These are phyloP conservation scores for Cadophora sp. DNA, from an alignment of 2,329 filamentous ascomycete genomes.

Conservation along the genomic window DNA sequence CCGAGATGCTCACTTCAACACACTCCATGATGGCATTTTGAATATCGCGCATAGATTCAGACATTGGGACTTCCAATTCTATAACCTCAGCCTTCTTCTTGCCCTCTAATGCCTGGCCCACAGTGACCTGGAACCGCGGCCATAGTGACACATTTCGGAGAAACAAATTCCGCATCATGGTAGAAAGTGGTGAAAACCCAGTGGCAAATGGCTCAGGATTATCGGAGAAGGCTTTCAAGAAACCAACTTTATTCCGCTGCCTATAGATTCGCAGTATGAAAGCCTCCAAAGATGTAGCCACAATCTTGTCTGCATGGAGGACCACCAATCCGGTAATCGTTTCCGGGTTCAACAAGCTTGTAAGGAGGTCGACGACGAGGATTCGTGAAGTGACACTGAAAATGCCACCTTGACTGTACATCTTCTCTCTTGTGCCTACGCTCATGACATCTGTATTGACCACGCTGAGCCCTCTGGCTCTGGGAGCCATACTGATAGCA, in stretches of 20 bases:
- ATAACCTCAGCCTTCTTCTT: constrained; percentile 95
- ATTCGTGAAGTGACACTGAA: constrained; percentile 97
- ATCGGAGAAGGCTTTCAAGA: constrained; percentile 96
- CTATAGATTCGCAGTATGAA: constrained; percentile 95
- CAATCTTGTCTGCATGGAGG: constrained; percentile 85
- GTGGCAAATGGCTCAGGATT: constrained; percentile 88
- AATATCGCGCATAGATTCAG: constrained; percentile 88
- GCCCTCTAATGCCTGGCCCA: constrained; percentile 88
- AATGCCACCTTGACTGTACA: constrained; percentile 88
- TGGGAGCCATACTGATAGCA: constrained; percentile 82
- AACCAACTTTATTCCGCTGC: constrained; percentile 92
- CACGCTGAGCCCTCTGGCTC: constrained; percentile 83
- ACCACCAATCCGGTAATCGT: constrained; percentile 87
- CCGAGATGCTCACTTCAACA: constrained; percentile 91
- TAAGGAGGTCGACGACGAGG: constrained; percentile 89
- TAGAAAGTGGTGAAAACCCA: constrained; percentile 86
- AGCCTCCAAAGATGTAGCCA: constrained; percentile 88
- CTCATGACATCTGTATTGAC: constrained; percentile 96
- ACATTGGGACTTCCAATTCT: constrained; percentile 96
- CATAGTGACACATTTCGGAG: constrained; percentile 87
- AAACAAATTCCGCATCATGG: constrained; percentile 92
- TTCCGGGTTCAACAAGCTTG: constrained; percentile 79
- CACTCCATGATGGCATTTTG: constrained; percentile 96
- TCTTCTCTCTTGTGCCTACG: constrained; percentile 85
- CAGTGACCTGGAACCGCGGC: constrained; percentile 90